Percentiles rank a stretch among this genome's conserved stretches.
phyloP scores from a whole-genome alignment of 192 early-diverging fungal species.

The Chytriomyces confervae region DNA sequence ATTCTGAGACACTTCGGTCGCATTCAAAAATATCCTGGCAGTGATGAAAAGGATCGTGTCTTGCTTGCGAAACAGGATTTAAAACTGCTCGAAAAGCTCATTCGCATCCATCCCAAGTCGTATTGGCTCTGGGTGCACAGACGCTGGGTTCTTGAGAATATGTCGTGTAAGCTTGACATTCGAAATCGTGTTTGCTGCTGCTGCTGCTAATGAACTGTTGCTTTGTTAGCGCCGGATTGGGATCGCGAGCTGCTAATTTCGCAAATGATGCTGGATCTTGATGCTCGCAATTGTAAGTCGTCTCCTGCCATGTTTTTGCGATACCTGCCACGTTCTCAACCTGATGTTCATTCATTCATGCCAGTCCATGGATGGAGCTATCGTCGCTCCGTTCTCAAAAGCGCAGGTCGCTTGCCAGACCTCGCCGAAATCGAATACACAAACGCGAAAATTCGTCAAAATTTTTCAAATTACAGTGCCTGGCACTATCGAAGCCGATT shows the following conservation, averaged over 20 bases:
- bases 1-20: background rate
- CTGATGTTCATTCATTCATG: conserved; percentile 7
- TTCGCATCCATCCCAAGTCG: conserved; percentile 86
- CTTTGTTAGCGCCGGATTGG: conserved; percentile 69
- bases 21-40: conserved; percentile 15
- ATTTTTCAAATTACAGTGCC: conserved; percentile 97
- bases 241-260: conserved; percentile 77
- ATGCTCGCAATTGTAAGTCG: conserved; percentile 87
- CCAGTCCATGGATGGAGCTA: conserved; percentile 97
- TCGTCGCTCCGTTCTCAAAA: conserved; percentile 79
- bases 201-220: no score
- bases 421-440: conserved; percentile 86
- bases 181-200: background rate
- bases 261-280: conserved; percentile 78
- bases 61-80: conserved; percentile 70
- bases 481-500: conserved; percentile 96
- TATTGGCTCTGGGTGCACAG: conserved; percentile 99
- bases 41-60: conserved; percentile 48
- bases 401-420: conserved; percentile 46
- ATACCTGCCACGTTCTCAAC: background rate
- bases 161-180: conserved; percentile 38
- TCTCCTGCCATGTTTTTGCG: background rate
- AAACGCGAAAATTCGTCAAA: conserved; percentile 84
- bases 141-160: conserved; percentile 81
- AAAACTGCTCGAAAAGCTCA: conserved; percentile 71